Conservation (phyloP, 805 yeast species). For the Tetrapisispora namnaoensis region DNA sequence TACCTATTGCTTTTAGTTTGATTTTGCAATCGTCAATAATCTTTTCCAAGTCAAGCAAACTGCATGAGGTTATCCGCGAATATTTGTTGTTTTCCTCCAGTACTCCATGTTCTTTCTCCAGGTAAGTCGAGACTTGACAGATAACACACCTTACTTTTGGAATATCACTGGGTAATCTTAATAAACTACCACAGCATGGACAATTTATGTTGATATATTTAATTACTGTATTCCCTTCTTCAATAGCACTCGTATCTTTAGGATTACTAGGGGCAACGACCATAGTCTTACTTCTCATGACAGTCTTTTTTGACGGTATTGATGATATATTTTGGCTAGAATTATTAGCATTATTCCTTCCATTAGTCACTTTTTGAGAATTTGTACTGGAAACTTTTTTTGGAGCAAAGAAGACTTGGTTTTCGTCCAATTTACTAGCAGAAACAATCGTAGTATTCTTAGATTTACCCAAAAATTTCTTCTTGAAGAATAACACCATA, state of each 20-base stretch:
- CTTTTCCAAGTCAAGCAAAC: conserved; percentile 3
- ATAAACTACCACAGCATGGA: conserved; percentile 38
- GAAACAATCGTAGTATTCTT: background rate
- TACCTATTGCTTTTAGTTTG: background rate
- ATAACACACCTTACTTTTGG: conserved; percentile 47
- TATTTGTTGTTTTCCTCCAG: background rate
- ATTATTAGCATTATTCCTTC: background rate
- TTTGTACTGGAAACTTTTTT: background rate
- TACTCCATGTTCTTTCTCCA: background rate
- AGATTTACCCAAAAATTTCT: background rate
- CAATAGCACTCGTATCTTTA: background rate
- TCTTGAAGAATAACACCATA: background rate
- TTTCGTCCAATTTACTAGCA: background rate
- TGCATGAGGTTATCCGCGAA: conserved; percentile 1
- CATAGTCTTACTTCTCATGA: background rate
- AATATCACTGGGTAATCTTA: conserved; percentile 31
- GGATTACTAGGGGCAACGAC: background rate
- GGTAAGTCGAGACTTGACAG: conserved; percentile 42
- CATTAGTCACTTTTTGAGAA: background rate
- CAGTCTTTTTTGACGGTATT: background rate
- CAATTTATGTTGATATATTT: conserved; percentile 19
- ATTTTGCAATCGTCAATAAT: conserved; percentile 5
- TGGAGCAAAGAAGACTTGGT: background rate
- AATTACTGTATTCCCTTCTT: background rate
- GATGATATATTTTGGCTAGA: background rate